Evolutionary conservation across 1,139 yeast species (phyloP).

Genomic region (Yamadazyma sp.): DNA sequence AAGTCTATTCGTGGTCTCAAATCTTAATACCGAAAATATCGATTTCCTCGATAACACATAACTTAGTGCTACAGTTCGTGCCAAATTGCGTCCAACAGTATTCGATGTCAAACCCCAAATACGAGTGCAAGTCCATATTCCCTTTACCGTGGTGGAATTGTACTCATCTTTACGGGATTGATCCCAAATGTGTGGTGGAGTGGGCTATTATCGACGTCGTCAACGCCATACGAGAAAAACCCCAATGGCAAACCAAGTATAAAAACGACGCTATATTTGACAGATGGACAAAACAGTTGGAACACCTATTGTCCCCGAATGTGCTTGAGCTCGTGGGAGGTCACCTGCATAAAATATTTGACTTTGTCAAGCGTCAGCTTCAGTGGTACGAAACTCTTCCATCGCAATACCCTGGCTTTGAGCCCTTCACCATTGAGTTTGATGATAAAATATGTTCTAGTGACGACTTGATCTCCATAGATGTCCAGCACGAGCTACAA

Average conservation of each 20-base stretch:
- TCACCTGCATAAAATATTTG: conserved; percentile 19
- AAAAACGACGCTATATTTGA: conserved; percentile 23
- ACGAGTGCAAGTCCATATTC: background rate
- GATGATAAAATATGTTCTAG: conserved; percentile 22
- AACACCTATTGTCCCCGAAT: conserved; percentile 12
- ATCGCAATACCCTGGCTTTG: conserved; percentile 4
- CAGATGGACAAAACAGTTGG: conserved; percentile 34
- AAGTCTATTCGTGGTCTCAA: too few species aligned
- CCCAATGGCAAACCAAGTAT: conserved; percentile 33
- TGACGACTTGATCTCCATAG: conserved; percentile 15
- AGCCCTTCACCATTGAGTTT: conserved; percentile 14
- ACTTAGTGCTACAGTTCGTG: too few species aligned
- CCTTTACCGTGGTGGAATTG: too few species aligned
- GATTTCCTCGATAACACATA: too few species aligned
- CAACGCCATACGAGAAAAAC: conserved; percentile 27
- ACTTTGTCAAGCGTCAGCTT: conserved; percentile 27
- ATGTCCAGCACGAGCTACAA: conserved; percentile 9
- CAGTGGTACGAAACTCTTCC: conserved; percentile 27
- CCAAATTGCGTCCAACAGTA: too few species aligned
- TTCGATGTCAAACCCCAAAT: background rate
- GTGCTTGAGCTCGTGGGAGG: background rate
- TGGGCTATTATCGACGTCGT: conserved; percentile 27
- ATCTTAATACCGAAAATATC: too few species aligned
- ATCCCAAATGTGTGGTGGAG: conserved; percentile 16
- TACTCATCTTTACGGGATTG: too few species aligned